Percentiles rank a stretch among this genome's conserved stretches.
Evolutionary conservation across 2,329 filamentous ascomycete genomes (phyloP).

Genomic region (Clonostachys byssicola): DNA sequence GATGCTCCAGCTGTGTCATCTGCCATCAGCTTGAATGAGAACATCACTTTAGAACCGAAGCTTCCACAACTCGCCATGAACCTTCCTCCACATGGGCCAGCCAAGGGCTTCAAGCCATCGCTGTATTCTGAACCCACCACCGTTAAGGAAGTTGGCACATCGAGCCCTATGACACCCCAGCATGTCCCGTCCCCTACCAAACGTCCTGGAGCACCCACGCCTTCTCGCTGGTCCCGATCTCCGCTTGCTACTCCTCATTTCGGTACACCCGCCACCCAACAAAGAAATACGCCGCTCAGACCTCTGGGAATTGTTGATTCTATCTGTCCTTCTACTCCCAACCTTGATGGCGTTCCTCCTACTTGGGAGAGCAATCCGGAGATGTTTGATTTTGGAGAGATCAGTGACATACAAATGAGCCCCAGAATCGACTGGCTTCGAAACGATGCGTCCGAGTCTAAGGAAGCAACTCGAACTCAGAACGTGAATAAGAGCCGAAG

Average conservation of each 20-base stretch:
- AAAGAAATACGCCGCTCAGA: slow-evolving; percentile 4
- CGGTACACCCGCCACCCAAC: not conserved
- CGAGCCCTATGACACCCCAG: slow-evolving; percentile 2
- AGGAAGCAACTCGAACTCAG: not conserved
- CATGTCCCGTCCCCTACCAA: slow-evolving; percentile 9
- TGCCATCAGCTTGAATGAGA: not conserved
- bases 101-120: slow-evolving; percentile 2
- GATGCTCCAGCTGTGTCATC: not conserved
- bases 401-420: slow-evolving; percentile 10
- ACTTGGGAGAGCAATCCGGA: slow-evolving; percentile 4
- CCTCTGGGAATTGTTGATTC: not conserved
- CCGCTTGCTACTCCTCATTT: slow-evolving; percentile 12
- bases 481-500: slow-evolving; percentile 12
- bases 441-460: not conserved
- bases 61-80: too few species aligned
- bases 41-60: too few species aligned
- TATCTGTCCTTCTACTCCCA: slow-evolving; percentile 1
- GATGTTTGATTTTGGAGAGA: slow-evolving; percentile 7
- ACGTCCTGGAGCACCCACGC: slow-evolving; percentile 18
- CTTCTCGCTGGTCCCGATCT: slow-evolving; percentile 14
- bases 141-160: slow-evolving; percentile 1
- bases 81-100: not conserved
- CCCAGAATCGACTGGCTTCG: slow-evolving; percentile 11
- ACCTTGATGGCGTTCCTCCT: slow-evolving; percentile 1
- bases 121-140: slow-evolving; percentile 1